These are phyloP conservation scores for Sordariomycetes sp. DNA, from an alignment of 2,329 filamentous ascomycete genomes.

Conservation along the genomic window DNA sequence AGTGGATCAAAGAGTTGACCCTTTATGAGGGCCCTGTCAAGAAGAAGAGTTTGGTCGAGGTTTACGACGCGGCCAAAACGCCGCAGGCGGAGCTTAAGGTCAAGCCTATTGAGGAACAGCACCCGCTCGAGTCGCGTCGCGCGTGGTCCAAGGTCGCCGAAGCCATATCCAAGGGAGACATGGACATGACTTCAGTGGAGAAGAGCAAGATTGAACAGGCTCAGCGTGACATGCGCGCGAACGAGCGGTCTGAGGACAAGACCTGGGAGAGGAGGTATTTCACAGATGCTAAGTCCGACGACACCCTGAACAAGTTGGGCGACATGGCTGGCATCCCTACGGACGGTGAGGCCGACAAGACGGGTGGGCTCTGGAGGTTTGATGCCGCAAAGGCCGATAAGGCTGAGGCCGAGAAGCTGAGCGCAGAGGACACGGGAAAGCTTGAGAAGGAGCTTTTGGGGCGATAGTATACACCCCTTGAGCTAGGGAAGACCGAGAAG, in stretches of 20 bases:
- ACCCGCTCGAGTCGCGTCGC: constrained; percentile 76
- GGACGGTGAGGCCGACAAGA: constrained; percentile 50
- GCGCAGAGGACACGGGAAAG: constrained; percentile 26
- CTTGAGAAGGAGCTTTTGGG: constrained; percentile 36
- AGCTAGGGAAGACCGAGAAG: background rate
- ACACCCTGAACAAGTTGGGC: constrained; percentile 38
- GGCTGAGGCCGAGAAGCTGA: constrained; percentile 24
- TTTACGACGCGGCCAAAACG: constrained; percentile 49
- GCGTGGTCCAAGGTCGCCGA: constrained; percentile 83
- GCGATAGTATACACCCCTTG: constrained; percentile 14
- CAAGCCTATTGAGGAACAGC: constrained; percentile 67
- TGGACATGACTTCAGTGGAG: constrained; percentile 68
- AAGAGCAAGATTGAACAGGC: constrained; percentile 87
- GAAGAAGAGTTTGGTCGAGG: constrained; percentile 44
- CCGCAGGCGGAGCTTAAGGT: constrained; percentile 61
- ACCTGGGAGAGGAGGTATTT: constrained; percentile 86
- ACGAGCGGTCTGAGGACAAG: constrained; percentile 65
- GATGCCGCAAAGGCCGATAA: constrained; percentile 36
- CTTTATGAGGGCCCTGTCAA: constrained; percentile 58
- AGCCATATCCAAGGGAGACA: constrained; percentile 72
- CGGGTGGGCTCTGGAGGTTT: constrained; percentile 51
- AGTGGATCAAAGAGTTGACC: constrained; percentile 80
- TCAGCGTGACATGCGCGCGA: constrained; percentile 64
- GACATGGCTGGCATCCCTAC: constrained; percentile 33
- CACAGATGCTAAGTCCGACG: constrained; percentile 35